These are phyloP conservation scores for Globisporangium carolinianum DNA, from an alignment of 352 stramenopile species.

Conservation along the genomic window DNA sequence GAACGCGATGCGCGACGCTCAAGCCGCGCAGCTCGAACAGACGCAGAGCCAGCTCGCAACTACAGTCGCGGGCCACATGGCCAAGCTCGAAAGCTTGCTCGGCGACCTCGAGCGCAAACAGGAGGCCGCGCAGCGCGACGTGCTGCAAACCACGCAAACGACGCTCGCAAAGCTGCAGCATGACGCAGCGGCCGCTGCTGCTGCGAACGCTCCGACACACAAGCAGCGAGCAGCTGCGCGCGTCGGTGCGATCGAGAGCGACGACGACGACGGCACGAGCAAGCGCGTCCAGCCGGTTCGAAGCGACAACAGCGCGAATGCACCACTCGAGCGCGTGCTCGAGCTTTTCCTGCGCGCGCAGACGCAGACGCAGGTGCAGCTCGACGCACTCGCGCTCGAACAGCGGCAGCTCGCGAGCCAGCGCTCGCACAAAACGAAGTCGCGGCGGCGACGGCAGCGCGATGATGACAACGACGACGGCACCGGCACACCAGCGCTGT, in stretches of 20 bases:
- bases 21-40: constrained; percentile 33
- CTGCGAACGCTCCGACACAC: constrained; percentile 19
- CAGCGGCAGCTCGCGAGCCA: constrained; percentile 41
- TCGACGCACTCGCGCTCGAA: constrained; percentile 46
- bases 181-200: constrained; percentile 21
- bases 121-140: constrained; percentile 49
- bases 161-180: constrained; percentile 34
- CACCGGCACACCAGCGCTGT: constrained; percentile 8
- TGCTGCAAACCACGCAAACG: constrained; percentile 58
- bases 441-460: not conserved
- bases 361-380: constrained; percentile 55
- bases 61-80: constrained; percentile 51
- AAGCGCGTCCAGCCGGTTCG: not conserved
- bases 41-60: constrained; percentile 48
- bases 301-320: constrained; percentile 21
- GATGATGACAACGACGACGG: constrained; percentile 13
- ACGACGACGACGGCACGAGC: constrained; percentile 17
- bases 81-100: constrained; percentile 46
- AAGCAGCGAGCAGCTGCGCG: constrained; percentile 13
- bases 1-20: constrained; percentile 34
- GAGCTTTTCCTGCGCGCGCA: constrained; percentile 53
- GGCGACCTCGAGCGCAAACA: constrained; percentile 64
- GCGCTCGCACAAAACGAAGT: constrained; percentile 8
- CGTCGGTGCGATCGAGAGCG: constrained; percentile 39
- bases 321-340: constrained; percentile 46